Base-by-base conservation (phyloP, 2,329 filamentous ascomycete species). In the Arachnomyces sp. region DNA sequence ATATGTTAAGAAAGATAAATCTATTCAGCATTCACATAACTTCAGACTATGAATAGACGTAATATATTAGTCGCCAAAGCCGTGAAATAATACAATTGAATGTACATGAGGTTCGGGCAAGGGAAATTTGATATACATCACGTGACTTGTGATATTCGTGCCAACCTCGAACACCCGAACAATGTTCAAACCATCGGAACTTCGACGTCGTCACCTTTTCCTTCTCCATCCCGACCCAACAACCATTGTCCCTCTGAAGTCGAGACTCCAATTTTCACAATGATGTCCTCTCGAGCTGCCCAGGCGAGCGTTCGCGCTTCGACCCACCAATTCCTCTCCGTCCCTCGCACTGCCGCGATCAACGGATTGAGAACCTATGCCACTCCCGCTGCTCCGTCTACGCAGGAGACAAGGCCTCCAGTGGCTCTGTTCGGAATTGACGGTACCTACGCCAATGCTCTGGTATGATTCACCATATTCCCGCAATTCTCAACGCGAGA, bases 371-470 rank as follows among this genome's bases (percentile, higher is more conserved):
- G 89, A 67, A 79, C 78, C 67, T 95, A 87, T 70, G 87, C 87
- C 58, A 73, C 77, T 59, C 65, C 78, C 55, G 66, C 74, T 59
- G 21, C 21, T 9, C 21, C 21, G 21, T 25, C 21, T 5, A 9
- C 21, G 9, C 71, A 79, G 65, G 79, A 82, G 46, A 70, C 80
- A 66, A 89, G 86, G 76, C 81, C 90, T 58, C 92, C 92, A 54
- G 75, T 95, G 63, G 78, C 89, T 58, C 79, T 98, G 62, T 98
- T 87, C 71, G 92, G 92, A 57, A 74, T 98, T 63, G 92, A 96
- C 71, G 92, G 92, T 69, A 96, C 90, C 65, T 98, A 98, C 74
- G 92, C 92, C 66, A 88, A 84, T 73, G 92, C 92, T 74, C 78
- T 98, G 82, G 92, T 98, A 90, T 67, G 86, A 25, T 25, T 31